A percentile compares a stretch with the other conserved stretches of the same genome.
Conservation (phyloP, 352 stramenopile species). For the Phytophthora megakarya region DNA sequence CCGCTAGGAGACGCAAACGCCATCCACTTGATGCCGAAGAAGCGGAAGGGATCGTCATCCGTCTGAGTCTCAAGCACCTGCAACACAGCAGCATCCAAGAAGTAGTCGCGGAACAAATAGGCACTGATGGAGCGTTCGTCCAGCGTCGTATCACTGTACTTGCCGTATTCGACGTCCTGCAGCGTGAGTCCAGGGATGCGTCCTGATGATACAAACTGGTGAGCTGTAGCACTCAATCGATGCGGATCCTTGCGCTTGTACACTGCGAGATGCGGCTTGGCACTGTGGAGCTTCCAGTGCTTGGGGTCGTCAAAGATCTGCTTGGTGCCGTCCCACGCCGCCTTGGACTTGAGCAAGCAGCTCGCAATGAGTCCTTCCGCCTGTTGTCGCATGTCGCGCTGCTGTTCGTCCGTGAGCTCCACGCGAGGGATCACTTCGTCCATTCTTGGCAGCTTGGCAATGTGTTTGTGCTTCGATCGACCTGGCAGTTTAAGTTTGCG, state of each 20-base stretch:
- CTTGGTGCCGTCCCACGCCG: conserved; percentile 61
- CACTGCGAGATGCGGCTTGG: conserved; percentile 55
- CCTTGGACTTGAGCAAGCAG: conserved; percentile 47
- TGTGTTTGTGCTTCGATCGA: conserved; percentile 31
- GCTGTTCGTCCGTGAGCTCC: conserved; percentile 33
- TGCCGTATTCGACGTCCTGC: conserved; percentile 69
- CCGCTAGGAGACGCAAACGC: conserved; percentile 49
- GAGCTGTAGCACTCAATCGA: conserved; percentile 20
- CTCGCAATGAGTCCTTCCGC: conserved; percentile 46
- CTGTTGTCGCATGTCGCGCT: conserved; percentile 36
- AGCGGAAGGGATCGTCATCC: conserved; percentile 65
- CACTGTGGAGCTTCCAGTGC: conserved; percentile 67
- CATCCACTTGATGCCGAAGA: conserved; percentile 83
- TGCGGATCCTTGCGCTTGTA: conserved; percentile 48
- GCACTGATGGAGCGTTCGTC: conserved; percentile 66
- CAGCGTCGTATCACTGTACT: conserved; percentile 72
- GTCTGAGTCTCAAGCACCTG: conserved; percentile 62
- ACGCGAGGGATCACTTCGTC: conserved; percentile 43
- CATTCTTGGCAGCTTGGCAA: conserved; percentile 38
- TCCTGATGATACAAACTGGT: conserved; percentile 60
- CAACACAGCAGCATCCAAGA: conserved; percentile 75
- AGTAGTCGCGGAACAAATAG: conserved; percentile 64
- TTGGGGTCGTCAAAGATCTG: conserved; percentile 67
- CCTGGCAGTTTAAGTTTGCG: conserved; percentile 37
- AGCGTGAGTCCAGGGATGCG: conserved; percentile 62